These are phyloP conservation scores for Sesbania bispinosa DNA, from an alignment of 306 rosid genomes.

Conservation along the genomic window DNA sequence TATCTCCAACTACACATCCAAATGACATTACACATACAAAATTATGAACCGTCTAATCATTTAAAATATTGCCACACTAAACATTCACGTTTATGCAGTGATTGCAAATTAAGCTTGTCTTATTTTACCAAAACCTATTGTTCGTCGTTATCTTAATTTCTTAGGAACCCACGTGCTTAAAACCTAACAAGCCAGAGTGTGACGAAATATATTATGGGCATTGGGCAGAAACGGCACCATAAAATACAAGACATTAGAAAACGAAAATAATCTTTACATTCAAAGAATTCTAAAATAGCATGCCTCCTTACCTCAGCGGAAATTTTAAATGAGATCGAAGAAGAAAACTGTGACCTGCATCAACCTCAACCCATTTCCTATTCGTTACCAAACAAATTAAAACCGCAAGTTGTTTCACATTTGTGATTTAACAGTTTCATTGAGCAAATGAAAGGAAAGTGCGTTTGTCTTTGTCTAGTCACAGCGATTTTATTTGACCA, in stretches of 20 bases:
- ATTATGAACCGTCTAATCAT: no score
- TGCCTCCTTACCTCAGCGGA: background rate
- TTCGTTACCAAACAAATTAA: background rate
- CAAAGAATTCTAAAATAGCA: background rate
- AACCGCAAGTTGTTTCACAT: constrained; percentile 25
- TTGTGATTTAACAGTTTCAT: no score
- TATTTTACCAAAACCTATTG: background rate
- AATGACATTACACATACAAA: no score
- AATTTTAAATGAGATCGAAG: no score
- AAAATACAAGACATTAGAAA: background rate
- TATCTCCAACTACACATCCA: no score
- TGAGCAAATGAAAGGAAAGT: background rate
- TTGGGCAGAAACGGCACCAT: background rate
- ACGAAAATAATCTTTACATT: background rate
- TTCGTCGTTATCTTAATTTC: background rate
- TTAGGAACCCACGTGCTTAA: constrained; percentile 28
- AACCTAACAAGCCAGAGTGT: background rate
- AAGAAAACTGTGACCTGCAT: background rate
- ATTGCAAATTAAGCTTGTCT: background rate
- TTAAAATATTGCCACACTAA: background rate
- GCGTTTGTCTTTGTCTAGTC: constrained; percentile 24
- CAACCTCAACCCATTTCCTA: background rate
- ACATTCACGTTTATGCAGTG: background rate
- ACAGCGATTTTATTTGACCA: constrained; percentile 57
- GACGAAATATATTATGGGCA: background rate